phyloP scores from a whole-genome alignment of 2,329 filamentous ascomycete genomes.

The Alternaria sp. region DNA sequence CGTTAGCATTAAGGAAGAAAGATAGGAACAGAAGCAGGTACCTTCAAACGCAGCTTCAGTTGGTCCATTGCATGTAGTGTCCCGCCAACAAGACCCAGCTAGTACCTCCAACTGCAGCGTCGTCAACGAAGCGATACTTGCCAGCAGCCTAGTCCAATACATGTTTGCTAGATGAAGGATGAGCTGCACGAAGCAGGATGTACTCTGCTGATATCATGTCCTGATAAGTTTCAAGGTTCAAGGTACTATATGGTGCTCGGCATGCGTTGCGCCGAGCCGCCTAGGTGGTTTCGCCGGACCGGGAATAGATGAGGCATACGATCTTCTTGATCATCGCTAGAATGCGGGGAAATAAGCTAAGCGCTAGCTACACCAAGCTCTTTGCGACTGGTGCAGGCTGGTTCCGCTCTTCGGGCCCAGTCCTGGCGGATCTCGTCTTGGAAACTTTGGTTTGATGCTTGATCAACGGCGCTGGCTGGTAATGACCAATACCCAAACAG shows the following conservation, averaged over 20 bases:
- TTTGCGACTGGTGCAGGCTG: neutral
- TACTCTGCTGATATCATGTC: neutral
- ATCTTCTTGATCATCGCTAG: neutral
- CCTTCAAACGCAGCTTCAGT: slow-evolving; percentile 59
- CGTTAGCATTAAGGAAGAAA: neutral
- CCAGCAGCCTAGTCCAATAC: neutral
- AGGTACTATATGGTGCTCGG: slow-evolving; percentile 6
- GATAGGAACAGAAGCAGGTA: neutral
- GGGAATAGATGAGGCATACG: slow-evolving; percentile 8
- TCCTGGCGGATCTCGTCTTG: too few species aligned
- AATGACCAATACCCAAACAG: too few species aligned
- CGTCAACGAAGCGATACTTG: neutral
- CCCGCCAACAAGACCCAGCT: slow-evolving; percentile 61
- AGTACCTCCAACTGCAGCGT: neutral
- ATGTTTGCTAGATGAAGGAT: neutral
- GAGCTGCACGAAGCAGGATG: neutral
- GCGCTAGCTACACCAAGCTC: neutral
- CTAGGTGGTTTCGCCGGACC: neutral
- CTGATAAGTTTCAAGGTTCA: neutral
- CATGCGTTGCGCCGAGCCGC: slow-evolving; percentile 13
- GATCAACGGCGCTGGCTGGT: too few species aligned
- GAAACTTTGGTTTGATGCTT: too few species aligned
- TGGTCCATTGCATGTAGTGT: slow-evolving; percentile 63
- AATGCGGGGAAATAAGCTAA: slow-evolving; percentile 14
- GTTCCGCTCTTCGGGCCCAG: too few species aligned